Evolutionary conservation across 495 filamentous ascomycete species (phyloP), one percentile per base, ranked within the genome.

Genomic region (Xylaria longipes): DNA sequence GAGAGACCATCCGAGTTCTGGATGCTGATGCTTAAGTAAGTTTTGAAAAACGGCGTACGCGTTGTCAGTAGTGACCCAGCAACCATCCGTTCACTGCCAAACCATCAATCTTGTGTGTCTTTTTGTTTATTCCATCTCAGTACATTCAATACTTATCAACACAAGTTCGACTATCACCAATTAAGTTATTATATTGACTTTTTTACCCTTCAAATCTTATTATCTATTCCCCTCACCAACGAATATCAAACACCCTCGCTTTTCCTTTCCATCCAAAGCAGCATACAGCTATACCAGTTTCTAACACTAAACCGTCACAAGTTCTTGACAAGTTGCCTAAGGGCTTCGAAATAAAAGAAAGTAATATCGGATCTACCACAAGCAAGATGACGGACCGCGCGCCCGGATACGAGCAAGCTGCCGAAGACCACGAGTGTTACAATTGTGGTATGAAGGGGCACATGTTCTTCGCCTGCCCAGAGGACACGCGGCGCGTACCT

Each of bases 391-490:
- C 77, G 25, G 73, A 74, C 61, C 71, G 76, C 14, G 77, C 84
- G 12, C 81, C 80, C 14, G 82, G 82, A 8, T 78, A 80, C 64
- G 76, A 72, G 41, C 67, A 76, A 45, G 70, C 71, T 14, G 72
- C 74, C 46, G 77, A 80, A 31, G 82, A 84, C 43, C 79, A 80
- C 1, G 63, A 78, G 25, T 89, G 87, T 70, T 88, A 87, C 72
- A 88, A 87, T 72, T 89, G 86, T 71, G 84, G 85, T 25, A 71
- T 70, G 22, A 78, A 77, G 33, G 84, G 82, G 35, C 87, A 89
- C 69, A 84, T 84, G 79, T 74, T 85, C 15, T 71, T 82, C 22
- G 84, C 83, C 65, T 89, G 87, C 73, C 86, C 86, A 9, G 82
- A 87, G 75, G 79, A 82, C 37, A 81, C 79, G 27, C 70, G 88